A percentile compares a stretch with the other conserved stretches of the same genome.
Evolutionary conservation across 805 yeast genomes (phyloP).

Genomic region (Candida maesae): DNA sequence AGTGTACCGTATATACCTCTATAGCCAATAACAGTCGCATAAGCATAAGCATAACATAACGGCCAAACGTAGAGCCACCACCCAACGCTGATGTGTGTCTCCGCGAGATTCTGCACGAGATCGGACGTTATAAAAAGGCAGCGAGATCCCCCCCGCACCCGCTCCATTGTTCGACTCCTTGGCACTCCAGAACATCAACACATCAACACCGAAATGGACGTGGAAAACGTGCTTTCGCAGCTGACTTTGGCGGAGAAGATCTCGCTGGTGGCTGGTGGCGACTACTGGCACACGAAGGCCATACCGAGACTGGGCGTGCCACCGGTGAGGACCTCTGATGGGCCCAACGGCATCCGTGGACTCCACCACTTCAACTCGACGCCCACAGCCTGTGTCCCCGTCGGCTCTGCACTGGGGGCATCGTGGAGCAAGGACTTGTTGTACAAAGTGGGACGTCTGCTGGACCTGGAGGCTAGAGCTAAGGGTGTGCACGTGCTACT

Average conservation of each 20-base stretch:
- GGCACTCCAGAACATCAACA: too few species aligned
- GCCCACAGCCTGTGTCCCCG: constrained; percentile 54
- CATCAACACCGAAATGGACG: constrained; percentile 9
- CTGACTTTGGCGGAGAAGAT: constrained; percentile 18
- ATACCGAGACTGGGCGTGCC: constrained; percentile 38
- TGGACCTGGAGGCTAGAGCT: constrained; percentile 51
- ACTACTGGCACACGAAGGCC: constrained; percentile 45
- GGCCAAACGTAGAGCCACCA: too few species aligned
- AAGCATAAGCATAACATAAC: too few species aligned
- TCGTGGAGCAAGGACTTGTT: constrained; percentile 49
- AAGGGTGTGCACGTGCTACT: constrained; percentile 47
- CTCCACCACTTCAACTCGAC: constrained; percentile 44
- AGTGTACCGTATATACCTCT: too few species aligned
- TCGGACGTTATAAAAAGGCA: not conserved
- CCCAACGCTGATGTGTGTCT: too few species aligned
- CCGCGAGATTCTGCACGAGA: not conserved
- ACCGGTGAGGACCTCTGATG: constrained; percentile 45
- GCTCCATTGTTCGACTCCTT: too few species aligned
- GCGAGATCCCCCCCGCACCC: not conserved
- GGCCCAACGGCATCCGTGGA: constrained; percentile 62
- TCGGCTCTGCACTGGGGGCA: constrained; percentile 55
- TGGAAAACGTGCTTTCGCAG: constrained; percentile 16
- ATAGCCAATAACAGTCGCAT: too few species aligned
- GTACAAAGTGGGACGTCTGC: constrained; percentile 42
- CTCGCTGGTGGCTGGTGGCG: constrained; percentile 31